Conservation (phyloP, 1,284 basidiomycete genomes). For the Chiua sp. region DNA sequence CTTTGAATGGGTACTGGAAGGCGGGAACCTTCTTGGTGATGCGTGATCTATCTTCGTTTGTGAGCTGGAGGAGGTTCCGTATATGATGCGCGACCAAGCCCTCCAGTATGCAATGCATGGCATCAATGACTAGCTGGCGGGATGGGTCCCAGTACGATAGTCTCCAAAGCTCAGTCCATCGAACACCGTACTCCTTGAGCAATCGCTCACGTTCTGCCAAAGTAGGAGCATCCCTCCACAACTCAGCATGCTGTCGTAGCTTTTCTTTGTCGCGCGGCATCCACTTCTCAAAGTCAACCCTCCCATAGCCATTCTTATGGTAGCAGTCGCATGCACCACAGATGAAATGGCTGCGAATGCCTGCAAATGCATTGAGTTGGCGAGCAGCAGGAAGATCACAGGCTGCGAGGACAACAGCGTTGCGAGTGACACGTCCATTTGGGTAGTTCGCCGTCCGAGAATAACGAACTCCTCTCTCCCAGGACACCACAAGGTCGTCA, state of each 20-base stretch:
- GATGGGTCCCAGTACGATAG: constrained; percentile 27
- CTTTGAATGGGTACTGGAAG: too few species aligned
- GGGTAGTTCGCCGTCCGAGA: constrained; percentile 6
- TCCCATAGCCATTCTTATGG: constrained; percentile 10
- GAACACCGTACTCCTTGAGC: constrained; percentile 19
- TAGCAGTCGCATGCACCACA: background rate
- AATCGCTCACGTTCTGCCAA: constrained; percentile 2
- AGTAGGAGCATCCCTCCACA: constrained; percentile 12
- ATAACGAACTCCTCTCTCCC: constrained; percentile 10
- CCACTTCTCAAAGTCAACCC: constrained; percentile 10
- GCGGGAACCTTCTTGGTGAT: too few species aligned
- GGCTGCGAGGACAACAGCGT: constrained; percentile 4
- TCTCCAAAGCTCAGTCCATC: constrained; percentile 15
- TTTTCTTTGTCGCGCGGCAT: constrained; percentile 2
- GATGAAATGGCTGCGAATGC: constrained; percentile 14
- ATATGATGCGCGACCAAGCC: background rate
- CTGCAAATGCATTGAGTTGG: constrained; percentile 8
- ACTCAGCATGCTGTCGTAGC: background rate
- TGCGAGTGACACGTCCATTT: background rate
- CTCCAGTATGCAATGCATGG: background rate
- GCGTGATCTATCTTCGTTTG: background rate
- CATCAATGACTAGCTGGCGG: constrained; percentile 16
- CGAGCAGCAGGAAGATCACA: constrained; percentile 15
- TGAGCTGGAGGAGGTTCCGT: background rate
- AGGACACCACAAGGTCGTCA: background rate